Evolutionary conservation across 2,329 filamentous ascomycete genomes (phyloP).

Genomic region (Aspergillus sp.): DNA sequence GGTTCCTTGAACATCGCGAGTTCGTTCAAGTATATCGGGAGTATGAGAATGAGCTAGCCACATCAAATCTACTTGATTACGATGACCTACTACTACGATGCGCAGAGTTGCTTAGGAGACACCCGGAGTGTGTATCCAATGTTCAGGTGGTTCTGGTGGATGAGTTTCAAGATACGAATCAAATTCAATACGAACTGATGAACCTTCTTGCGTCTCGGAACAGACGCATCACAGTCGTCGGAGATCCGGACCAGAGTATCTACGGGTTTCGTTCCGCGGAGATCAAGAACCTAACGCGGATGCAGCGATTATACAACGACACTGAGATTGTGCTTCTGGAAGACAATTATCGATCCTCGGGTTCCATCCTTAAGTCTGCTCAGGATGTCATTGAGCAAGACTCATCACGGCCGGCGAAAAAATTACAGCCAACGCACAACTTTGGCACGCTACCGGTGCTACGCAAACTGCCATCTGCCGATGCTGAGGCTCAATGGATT

Average conservation of each 20-base stretch:
- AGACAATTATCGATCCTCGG: conserved; percentile 92
- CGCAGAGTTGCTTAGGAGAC: conserved; percentile 70
- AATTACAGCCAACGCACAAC: conserved; percentile 74
- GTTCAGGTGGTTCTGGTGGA: conserved; percentile 91
- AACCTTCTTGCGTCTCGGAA: conserved; percentile 73
- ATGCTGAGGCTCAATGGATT: conserved; percentile 82
- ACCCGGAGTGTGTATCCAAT: conserved; percentile 81
- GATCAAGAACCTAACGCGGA: conserved; percentile 76
- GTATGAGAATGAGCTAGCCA: conserved; percentile 73
- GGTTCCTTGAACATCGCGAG: conserved; percentile 58
- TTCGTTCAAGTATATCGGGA: conserved; percentile 68
- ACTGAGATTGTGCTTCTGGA: conserved; percentile 83
- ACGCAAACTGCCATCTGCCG: conserved; percentile 68
- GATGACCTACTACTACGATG: conserved; percentile 88
- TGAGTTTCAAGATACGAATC: conserved; percentile 96
- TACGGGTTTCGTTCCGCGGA: conserved; percentile 95
- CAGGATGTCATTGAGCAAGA: conserved; percentile 91
- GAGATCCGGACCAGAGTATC: conserved; percentile 96
- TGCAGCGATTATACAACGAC: conserved; percentile 73
- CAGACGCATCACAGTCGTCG: conserved; percentile 86
- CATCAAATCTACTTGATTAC: conserved; percentile 85
- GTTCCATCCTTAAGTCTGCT: conserved; percentile 76
- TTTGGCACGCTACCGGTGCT: conserved; percentile 79
- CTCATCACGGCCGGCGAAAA: conserved; percentile 73
- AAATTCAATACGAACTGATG: conserved; percentile 94